These are phyloP conservation scores for Lentinula guzmanii DNA, from an alignment of 768 basidiomycete species.

Conservation along the genomic window DNA sequence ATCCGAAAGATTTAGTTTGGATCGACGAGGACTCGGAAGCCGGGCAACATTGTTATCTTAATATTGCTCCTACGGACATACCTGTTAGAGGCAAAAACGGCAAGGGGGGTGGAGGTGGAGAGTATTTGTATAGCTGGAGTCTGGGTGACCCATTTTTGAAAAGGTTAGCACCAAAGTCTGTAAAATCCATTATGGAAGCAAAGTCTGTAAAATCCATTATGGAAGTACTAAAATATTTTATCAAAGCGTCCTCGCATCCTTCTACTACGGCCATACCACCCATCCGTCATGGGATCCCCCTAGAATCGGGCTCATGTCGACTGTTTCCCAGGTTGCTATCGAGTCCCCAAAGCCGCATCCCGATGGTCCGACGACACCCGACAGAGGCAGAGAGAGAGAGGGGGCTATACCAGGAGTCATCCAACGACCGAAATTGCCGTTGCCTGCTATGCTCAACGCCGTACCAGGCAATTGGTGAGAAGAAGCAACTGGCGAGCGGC, in stretches of 20 bases:
- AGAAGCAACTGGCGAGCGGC: too few relatives aligned
- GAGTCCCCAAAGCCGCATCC: background rate
- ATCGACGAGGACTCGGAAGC: slow-evolving; percentile 17
- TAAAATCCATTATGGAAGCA: too few relatives aligned
- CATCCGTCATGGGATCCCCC: slow-evolving; percentile 65
- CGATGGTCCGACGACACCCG: background rate
- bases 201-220: too few relatives aligned
- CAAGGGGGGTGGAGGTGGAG: slow-evolving; percentile 25
- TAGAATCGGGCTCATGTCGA: slow-evolving; percentile 66
- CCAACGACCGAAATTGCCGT: background rate
- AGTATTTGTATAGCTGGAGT: slow-evolving; percentile 73
- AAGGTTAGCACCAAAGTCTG: slow-evolving; percentile 31
- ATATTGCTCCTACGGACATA: slow-evolving; percentile 57
- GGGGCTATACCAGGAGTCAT: background rate
- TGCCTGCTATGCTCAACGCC: background rate
- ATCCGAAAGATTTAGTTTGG: slow-evolving; percentile 64
- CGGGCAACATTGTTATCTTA: slow-evolving; percentile 42
- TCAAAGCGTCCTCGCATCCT: slow-evolving; percentile 55
- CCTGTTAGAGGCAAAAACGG: slow-evolving; percentile 23
- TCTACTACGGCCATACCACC: slow-evolving; percentile 67
- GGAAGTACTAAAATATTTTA: background rate
- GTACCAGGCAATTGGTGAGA: background rate
- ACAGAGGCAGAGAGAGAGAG: background rate
- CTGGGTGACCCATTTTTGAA: slow-evolving; percentile 74
- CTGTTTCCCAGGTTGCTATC: slow-evolving; percentile 27